These are phyloP conservation scores for Aspergillus sergii DNA, from an alignment of 2,329 filamentous ascomycete species.

Conservation along the genomic window DNA sequence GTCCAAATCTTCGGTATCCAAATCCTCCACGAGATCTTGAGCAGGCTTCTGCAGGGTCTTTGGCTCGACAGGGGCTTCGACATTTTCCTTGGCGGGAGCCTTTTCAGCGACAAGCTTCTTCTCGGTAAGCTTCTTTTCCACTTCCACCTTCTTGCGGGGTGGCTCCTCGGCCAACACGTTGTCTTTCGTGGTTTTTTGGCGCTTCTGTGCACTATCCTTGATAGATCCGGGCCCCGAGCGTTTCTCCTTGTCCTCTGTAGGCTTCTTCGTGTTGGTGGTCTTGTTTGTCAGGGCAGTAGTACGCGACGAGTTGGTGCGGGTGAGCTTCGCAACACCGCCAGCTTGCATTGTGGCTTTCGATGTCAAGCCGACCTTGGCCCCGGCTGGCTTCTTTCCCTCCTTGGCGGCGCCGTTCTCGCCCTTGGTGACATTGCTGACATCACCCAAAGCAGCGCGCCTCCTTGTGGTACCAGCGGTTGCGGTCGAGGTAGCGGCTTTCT, in stretches of 20 bases:
- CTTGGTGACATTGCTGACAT: slow-evolving; percentile 94
- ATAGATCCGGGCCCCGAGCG: slow-evolving; percentile 73
- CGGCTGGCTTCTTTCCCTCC: slow-evolving; percentile 73
- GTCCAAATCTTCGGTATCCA: slow-evolving; percentile 85
- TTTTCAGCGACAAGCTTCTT: slow-evolving; percentile 31
- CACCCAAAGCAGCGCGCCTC: slow-evolving; percentile 83
- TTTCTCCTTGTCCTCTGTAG: slow-evolving; percentile 66
- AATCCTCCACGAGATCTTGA: slow-evolving; percentile 52
- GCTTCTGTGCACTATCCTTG: slow-evolving; percentile 65
- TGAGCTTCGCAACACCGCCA: slow-evolving; percentile 77
- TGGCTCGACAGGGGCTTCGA: slow-evolving; percentile 32
- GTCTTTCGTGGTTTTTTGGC: slow-evolving; percentile 62
- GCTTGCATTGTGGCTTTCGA: slow-evolving; percentile 78
- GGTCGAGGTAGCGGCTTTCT: slow-evolving; percentile 60
- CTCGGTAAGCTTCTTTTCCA: slow-evolving; percentile 53
- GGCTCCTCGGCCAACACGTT: slow-evolving; percentile 64
- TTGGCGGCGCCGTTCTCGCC: slow-evolving; percentile 56
- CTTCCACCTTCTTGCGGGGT: slow-evolving; percentile 65
- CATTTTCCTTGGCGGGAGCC: slow-evolving; percentile 33
- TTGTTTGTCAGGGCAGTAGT: slow-evolving; percentile 65
- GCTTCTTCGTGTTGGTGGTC: slow-evolving; percentile 65
- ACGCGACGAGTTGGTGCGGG: slow-evolving; percentile 62
- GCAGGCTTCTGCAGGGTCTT: slow-evolving; percentile 45
- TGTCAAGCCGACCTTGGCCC: slow-evolving; percentile 67
- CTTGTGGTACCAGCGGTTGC: slow-evolving; percentile 57